phyloP scores from a whole-genome alignment of 352 stramenopile genomes.

The Phytophthora hybrid region DNA sequence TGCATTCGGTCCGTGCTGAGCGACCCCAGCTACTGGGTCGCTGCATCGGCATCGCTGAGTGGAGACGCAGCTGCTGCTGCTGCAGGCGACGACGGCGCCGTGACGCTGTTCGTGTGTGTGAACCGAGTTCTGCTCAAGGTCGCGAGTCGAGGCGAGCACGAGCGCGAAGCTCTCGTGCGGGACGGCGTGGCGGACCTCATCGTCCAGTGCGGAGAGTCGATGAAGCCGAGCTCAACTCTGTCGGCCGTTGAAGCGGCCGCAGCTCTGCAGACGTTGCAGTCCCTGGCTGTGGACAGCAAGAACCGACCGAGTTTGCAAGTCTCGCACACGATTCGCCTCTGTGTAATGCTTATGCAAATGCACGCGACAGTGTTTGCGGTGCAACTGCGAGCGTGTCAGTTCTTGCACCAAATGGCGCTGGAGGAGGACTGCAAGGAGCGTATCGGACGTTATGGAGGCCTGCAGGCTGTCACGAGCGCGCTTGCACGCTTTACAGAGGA shows the following conservation, averaged over 20 bases:
- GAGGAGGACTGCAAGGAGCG: conserved; percentile 62
- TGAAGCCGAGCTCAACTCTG: conserved; percentile 12
- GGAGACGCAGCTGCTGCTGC: background rate
- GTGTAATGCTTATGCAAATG: conserved; percentile 45
- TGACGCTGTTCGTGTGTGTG: conserved; percentile 49
- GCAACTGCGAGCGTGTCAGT: conserved; percentile 66
- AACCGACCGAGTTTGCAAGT: conserved; percentile 45
- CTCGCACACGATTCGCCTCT: conserved; percentile 40
- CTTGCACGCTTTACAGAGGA: conserved; percentile 49
- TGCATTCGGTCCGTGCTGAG: conserved; percentile 51
- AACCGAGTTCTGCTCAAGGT: conserved; percentile 59
- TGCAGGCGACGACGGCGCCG: conserved; percentile 22
- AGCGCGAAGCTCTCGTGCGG: conserved; percentile 54
- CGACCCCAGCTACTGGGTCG: conserved; percentile 37
- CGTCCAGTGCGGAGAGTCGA: conserved; percentile 34
- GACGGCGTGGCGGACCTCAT: conserved; percentile 52
- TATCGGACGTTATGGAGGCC: conserved; percentile 43
- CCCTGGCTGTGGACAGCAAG: conserved; percentile 51
- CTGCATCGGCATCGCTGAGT: background rate
- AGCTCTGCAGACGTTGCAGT: conserved; percentile 61
- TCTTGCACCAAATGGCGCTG: conserved; percentile 74
- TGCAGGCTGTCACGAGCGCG: conserved; percentile 47
- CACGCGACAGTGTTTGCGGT: conserved; percentile 41
- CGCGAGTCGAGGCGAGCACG: conserved; percentile 51
- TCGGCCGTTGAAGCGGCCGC: conserved; percentile 25